Evolutionary conservation across 805 yeast species (phyloP).

Genomic region (Yamadazyma philogaea): DNA sequence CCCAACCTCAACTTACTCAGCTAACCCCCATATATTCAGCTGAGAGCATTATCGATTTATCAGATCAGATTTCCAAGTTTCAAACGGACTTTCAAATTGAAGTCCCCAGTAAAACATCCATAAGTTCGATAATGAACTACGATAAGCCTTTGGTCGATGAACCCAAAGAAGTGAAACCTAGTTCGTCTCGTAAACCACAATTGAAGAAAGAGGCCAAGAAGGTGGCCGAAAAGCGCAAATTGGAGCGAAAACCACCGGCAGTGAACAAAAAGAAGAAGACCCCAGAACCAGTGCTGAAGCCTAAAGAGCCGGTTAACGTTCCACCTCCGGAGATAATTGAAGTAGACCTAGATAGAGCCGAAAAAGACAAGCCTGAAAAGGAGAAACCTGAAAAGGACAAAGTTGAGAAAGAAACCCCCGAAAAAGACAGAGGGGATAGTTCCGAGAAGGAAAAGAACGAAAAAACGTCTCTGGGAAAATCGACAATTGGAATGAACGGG

Average conservation of each 20-base stretch:
- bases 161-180: neutral
- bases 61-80: conserved; percentile 30
- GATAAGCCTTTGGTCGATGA: conserved; percentile 26
- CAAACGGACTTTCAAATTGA: conserved; percentile 26
- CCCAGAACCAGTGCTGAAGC: conserved; percentile 15
- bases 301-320: conserved; percentile 15
- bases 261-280: conserved; percentile 18
- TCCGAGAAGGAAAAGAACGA: neutral
- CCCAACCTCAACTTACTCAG: neutral
- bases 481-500: neutral
- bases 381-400: neutral
- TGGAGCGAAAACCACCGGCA: conserved; percentile 12
- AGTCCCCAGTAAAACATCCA: conserved; percentile 32
- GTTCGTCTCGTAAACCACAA: conserved; percentile 17
- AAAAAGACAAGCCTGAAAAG: conserved; percentile 8
- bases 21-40: neutral
- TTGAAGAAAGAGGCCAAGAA: conserved; percentile 16
- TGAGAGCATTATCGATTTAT: neutral
- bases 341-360: conserved; percentile 4
- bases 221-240: conserved; percentile 7
- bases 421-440: neutral
- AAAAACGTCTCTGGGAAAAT: neutral
- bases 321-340: conserved; percentile 24
- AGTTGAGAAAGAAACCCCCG: conserved; percentile 3
- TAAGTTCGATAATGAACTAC: conserved; percentile 37